phyloP scores from a whole-genome alignment of 768 basidiomycete genomes.

The Suillus ampliporus region DNA sequence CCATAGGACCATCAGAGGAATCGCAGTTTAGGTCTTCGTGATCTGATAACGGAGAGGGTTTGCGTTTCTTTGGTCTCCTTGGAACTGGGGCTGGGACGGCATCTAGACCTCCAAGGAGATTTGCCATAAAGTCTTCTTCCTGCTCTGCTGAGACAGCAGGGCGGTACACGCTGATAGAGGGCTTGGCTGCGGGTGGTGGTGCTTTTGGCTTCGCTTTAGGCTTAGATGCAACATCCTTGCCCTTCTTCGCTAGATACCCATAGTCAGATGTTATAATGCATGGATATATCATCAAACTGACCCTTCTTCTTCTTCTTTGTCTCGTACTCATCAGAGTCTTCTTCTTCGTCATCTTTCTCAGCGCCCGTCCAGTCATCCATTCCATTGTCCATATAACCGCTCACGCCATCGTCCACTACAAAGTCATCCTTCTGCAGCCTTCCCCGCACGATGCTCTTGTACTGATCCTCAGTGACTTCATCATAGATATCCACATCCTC shows the following conservation, averaged over 20 bases:
- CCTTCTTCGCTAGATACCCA: slow-evolving; percentile 34
- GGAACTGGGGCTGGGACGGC: slow-evolving; percentile 45
- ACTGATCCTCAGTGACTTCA: slow-evolving; percentile 89
- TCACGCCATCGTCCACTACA: slow-evolving; percentile 90
- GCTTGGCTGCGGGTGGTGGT: slow-evolving; percentile 55
- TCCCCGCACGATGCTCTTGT: slow-evolving; percentile 81
- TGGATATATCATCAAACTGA: slow-evolving; percentile 26
- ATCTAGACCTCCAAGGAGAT: slow-evolving; percentile 77
- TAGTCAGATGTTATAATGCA: neutral
- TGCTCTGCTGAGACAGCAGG: slow-evolving; percentile 75
- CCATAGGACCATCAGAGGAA: slow-evolving; percentile 34
- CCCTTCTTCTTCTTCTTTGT: slow-evolving; percentile 47
- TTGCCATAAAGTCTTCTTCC: slow-evolving; percentile 90
- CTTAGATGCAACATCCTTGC: slow-evolving; percentile 31
- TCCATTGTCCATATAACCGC: slow-evolving; percentile 94
- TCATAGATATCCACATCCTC: slow-evolving; percentile 82
- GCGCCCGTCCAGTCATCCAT: slow-evolving; percentile 90
- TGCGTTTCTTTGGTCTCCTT: slow-evolving; percentile 63
- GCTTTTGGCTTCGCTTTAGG: slow-evolving; percentile 48
- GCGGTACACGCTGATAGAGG: slow-evolving; percentile 81
- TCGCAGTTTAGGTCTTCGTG: slow-evolving; percentile 34
- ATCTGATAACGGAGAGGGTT: slow-evolving; percentile 57
- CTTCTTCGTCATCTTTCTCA: slow-evolving; percentile 60
- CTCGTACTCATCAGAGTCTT: slow-evolving; percentile 40
- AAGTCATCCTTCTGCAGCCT: slow-evolving; percentile 91